Evolutionary conservation across 2,329 filamentous ascomycete genomes (phyloP), one percentile per base, ranked within the genome.

Genomic region (Madurella fahalii): DNA sequence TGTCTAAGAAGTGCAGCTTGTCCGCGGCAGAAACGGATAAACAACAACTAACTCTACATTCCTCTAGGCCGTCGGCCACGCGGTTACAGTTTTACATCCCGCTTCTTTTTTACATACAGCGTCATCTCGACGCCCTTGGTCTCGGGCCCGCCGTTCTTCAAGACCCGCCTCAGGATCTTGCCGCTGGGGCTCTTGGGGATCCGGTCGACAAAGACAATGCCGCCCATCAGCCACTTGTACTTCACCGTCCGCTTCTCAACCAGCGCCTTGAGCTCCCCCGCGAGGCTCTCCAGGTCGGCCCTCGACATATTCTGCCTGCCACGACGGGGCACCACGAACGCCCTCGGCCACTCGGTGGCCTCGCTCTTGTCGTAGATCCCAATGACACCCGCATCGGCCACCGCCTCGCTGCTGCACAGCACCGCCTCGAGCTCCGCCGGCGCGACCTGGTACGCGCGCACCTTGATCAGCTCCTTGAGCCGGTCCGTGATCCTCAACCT

Each of bases 401-500:
- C 67, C 15, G 61, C 52, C 20, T 67, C 65, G 51, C 66, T 66
- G 50, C 67, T 67, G 37, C 67, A 63, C 50, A 71, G 58, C 34
- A 71, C 59, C 1, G 66, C 68, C 57, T 76, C 74, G 1, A 76
- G 59, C 60, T 76, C 73, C 0, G 72, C 69, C 1, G 73, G 73
- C 1, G 72, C 71, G 4, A 76, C 72, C 62, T 76, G 73, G 56
- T 69, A 72, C 9, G 71, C 73, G 13, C 70, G 68, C 9, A 74
- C 72, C 64, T 77, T 76, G 59, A 77, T 76, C 30, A 75, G 65
- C 60, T 81, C 86, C 75, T 91, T 90, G 67, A 84, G 83, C 34
- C 87, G 78, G 65, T 90, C 87, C 12, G 89, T 84, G 52, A 90
- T 86, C 63, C 80, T 80, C 62, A 89, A 77, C 59, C 76, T 74